These are phyloP conservation scores for Klebsormidium nitens DNA, from an alignment of 139 green algal genomes.

Conservation along the genomic window DNA sequence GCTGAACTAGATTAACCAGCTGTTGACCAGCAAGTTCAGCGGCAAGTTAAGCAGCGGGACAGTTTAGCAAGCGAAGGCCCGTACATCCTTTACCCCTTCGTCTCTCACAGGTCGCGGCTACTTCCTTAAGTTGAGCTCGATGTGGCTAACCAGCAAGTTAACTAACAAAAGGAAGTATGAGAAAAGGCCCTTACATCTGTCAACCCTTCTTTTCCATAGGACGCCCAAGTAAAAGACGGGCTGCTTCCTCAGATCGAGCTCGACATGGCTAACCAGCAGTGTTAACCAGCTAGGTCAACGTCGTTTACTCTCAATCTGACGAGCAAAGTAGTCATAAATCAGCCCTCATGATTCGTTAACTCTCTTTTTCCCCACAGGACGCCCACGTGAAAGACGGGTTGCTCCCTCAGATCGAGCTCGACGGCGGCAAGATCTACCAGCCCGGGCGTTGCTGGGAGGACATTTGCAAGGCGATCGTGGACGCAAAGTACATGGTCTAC, in stretches of 20 bases:
- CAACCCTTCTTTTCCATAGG: too few species aligned
- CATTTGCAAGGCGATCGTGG: slow-evolving; percentile 41
- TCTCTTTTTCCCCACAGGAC: not conserved
- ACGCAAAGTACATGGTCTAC: slow-evolving; percentile 51
- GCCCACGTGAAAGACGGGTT: slow-evolving; percentile 1
- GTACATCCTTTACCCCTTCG: too few species aligned
- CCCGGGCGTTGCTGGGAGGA: slow-evolving; percentile 40
- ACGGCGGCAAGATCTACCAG: not conserved
- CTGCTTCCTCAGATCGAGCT: not conserved
- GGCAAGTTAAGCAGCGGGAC: too few species aligned
- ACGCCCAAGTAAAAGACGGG: not conserved
- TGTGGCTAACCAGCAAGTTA: too few species aligned
- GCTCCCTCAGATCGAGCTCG: not conserved
- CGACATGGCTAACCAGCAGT: not conserved
- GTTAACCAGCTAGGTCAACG: not conserved
- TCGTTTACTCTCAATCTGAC: not conserved
- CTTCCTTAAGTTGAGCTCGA: too few species aligned
- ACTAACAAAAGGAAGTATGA: too few species aligned
- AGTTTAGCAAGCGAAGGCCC: too few species aligned
- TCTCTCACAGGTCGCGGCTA: too few species aligned
- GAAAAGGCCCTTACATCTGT: too few species aligned
- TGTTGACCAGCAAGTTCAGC: too few species aligned
- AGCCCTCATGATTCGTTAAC: not conserved
- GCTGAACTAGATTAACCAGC: too few species aligned
- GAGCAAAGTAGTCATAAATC: too few species aligned